Evolutionary conservation across 1,284 basidiomycete species (phyloP).

Genomic region (Amylostereum areolatum): DNA sequence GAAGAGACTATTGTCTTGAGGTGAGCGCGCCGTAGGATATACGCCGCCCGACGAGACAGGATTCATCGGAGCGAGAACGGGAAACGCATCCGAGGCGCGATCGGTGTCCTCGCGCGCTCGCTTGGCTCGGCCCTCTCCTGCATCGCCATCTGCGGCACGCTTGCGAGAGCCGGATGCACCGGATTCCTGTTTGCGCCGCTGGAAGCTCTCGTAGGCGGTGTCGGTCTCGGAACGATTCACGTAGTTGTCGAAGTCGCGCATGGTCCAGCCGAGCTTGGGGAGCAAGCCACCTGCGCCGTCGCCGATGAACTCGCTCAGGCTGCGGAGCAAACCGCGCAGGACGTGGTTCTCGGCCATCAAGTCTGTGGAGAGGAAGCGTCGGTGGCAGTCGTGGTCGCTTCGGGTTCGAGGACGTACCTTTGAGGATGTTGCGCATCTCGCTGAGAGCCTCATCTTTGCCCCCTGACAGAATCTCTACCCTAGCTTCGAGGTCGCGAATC

Average conservation of each 20-base stretch:
- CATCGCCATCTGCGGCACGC: slow-evolving; percentile 47
- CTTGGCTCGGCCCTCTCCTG: slow-evolving; percentile 36
- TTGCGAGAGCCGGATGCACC: slow-evolving; percentile 19
- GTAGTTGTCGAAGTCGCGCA: slow-evolving; percentile 72
- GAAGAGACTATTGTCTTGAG: slow-evolving; percentile 48
- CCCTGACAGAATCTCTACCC: slow-evolving; percentile 85
- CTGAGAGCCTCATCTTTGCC: slow-evolving; percentile 83
- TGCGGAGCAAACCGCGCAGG: slow-evolving; percentile 72
- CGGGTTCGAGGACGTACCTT: slow-evolving; percentile 39
- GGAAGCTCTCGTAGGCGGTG: slow-evolving; percentile 85
- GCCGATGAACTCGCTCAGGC: slow-evolving; percentile 74
- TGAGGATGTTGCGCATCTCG: slow-evolving; percentile 77
- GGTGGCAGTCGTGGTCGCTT: background rate
- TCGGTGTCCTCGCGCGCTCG: slow-evolving; percentile 44
- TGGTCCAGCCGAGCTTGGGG: slow-evolving; percentile 73
- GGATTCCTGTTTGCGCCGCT: slow-evolving; percentile 49
- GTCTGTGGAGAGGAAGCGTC: slow-evolving; percentile 35
- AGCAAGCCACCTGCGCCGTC: slow-evolving; percentile 77
- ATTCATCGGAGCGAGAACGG: slow-evolving; percentile 50
- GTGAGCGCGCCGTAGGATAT: slow-evolving; percentile 20
- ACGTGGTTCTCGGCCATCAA: slow-evolving; percentile 86
- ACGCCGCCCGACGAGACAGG: slow-evolving; percentile 34
- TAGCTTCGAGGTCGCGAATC: slow-evolving; percentile 90
- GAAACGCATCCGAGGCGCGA: slow-evolving; percentile 39
- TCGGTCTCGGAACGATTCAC: slow-evolving; percentile 84